Evolutionary conservation across 1,139 yeast genomes (phyloP).

Genomic region (Scheffersomyces lignicola): DNA sequence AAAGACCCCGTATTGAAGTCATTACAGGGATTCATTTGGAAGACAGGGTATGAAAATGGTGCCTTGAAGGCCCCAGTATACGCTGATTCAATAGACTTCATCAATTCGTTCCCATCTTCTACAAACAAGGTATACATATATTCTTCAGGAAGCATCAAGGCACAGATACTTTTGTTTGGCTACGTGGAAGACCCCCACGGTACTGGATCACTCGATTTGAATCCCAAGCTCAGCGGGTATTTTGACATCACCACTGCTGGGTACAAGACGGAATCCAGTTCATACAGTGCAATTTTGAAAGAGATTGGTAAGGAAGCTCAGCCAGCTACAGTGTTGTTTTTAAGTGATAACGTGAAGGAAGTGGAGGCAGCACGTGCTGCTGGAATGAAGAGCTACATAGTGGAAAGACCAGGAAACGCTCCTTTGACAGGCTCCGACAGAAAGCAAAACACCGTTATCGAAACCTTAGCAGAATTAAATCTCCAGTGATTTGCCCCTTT

Average conservation of each 20-base stretch:
- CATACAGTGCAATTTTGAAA: conserved; percentile 60
- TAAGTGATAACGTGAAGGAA: conserved; percentile 73
- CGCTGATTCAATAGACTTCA: conserved; percentile 64
- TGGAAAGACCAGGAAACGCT: conserved; percentile 75
- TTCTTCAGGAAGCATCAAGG: conserved; percentile 89
- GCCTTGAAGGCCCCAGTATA: conserved; percentile 77
- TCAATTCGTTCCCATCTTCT: conserved; percentile 34
- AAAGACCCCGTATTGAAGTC: conserved; percentile 78
- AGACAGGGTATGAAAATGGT: conserved; percentile 71
- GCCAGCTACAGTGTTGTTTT: conserved; percentile 50
- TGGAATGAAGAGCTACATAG: conserved; percentile 61
- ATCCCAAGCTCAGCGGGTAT: conserved; percentile 58
- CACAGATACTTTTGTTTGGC: conserved; percentile 75
- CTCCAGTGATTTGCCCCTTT: too few relatives aligned
- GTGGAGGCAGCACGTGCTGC: conserved; percentile 71
- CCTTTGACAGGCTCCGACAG: conserved; percentile 41
- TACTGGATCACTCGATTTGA: conserved; percentile 47
- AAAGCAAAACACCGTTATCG: conserved; percentile 19
- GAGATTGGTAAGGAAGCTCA: conserved; percentile 34
- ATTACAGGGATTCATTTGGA: conserved; percentile 86
- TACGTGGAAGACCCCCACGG: conserved; percentile 45
- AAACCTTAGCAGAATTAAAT: conserved; percentile 17
- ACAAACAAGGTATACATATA: conserved; percentile 59
- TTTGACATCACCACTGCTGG: conserved; percentile 89
- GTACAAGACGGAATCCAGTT: conserved; percentile 54